Evolutionary conservation across 2,329 filamentous ascomycete genomes (phyloP), one percentile per base, ranked within the genome.

Genomic region (Xylogone sp.): DNA sequence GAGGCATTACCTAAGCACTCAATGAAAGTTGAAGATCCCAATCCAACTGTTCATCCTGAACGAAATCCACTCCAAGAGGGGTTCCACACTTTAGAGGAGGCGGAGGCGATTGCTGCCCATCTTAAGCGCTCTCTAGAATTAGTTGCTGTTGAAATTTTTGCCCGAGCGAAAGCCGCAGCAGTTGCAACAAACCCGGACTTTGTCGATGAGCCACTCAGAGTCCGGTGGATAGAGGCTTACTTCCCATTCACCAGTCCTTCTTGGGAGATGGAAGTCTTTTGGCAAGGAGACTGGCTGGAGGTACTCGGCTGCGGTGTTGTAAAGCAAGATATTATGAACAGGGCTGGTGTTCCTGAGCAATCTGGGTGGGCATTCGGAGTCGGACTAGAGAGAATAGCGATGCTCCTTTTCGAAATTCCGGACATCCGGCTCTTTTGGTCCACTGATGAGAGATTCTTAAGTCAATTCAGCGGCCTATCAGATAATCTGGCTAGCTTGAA

Each of bases 351-450:
- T 44, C 83, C 88, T 3, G 74, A 82, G 50, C 84, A 89, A 63
- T 71, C 96, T 2, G 93, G 92, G 4, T 99, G 94, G 94, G 94
- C 94, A 1, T 99, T 97, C 70, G 94, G 94, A 31, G 77, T 97
- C 18, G 94, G 94, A 2, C 80, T 99, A 22, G 94, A 99, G 70
- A 84, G 94, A 55, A 93, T 99, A 56, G 93, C 94, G 54, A 99
- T 99, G 94, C 81, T 99, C 31, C 82, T 99, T 21, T 99, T 97
- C 75, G 87, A 89, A 53, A 96, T 99, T 53, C 90, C 92, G 0
- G 94, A 99, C 66, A 99, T 99, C 60, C 86, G 94, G 12, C 83
- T 97, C 3, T 97, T 99, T 75, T 99, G 94, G 94, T 95, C 89
- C 27, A 75, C 77, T 50, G 94, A 99, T 68, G 66, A 78, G 61